Percentiles rank a stretch among this genome's conserved stretches.
phyloP scores from a whole-genome alignment of 441 rosid genomes.

The Populus hybrid region DNA sequence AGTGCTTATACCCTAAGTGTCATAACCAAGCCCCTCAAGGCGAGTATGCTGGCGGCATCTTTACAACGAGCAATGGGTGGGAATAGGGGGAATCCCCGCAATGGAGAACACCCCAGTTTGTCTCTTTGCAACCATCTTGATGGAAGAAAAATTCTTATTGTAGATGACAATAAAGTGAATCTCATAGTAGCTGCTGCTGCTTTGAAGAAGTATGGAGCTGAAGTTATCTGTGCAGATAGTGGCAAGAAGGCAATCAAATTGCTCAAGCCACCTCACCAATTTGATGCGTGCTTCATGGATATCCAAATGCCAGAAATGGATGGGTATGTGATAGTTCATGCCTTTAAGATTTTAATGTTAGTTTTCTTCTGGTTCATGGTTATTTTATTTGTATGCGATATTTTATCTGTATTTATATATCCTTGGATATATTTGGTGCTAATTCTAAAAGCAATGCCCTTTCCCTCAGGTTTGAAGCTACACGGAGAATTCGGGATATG shows the following conservation, averaged over 20 bases:
- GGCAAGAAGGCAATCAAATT: conserved; percentile 57
- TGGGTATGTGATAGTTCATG: conserved; percentile 51
- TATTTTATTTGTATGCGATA: neutral
- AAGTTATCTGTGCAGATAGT: conserved; percentile 62
- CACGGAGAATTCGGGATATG: conserved; percentile 56
- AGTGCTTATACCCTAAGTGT: conserved; percentile 36
- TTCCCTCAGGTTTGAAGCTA: conserved; percentile 69
- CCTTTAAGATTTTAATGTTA: neutral
- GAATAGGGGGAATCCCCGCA: conserved; percentile 51
- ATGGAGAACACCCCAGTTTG: conserved; percentile 53
- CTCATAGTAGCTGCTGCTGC: conserved; percentile 89
- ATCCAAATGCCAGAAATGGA: conserved; percentile 98
- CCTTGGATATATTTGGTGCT: neutral
- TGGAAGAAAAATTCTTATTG: conserved; percentile 69
- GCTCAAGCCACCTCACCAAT: conserved; percentile 72
- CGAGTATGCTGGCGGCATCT: conserved; percentile 80
- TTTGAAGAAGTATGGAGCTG: conserved; percentile 86
- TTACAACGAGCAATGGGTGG: conserved; percentile 73
- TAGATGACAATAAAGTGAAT: conserved; percentile 82
- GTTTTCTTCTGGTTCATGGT: neutral
- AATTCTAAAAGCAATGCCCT: neutral
- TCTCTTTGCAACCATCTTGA: conserved; percentile 59
- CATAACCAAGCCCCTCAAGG: conserved; percentile 82
- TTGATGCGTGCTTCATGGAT: conserved; percentile 98
- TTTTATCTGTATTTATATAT: neutral